Evolutionary conservation across 1,284 basidiomycete genomes (phyloP).

Genomic region (Coniferiporia sulphurascens): DNA sequence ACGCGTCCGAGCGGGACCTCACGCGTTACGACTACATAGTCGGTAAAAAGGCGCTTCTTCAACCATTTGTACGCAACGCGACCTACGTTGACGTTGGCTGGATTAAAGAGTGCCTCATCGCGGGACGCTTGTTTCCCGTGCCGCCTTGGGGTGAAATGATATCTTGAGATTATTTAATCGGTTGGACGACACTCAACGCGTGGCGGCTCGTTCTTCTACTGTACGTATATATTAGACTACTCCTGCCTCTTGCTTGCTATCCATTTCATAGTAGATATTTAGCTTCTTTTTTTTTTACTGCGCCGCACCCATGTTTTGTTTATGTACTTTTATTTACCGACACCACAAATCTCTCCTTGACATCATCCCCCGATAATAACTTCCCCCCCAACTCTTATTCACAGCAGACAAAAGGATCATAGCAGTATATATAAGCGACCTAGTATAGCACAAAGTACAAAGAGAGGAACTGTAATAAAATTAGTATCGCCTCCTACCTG

Average conservation of each 20-base stretch:
- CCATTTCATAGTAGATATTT: background rate
- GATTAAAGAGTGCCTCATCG: slow-evolving; percentile 79
- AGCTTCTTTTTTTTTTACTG: background rate
- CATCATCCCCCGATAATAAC: too few relatives aligned
- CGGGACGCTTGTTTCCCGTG: slow-evolving; percentile 42
- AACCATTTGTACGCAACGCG: slow-evolving; percentile 28
- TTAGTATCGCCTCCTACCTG: slow-evolving; percentile 66
- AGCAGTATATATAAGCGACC: background rate
- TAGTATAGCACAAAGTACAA: slow-evolving; percentile 4
- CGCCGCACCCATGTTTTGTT: background rate
- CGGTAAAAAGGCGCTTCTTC: slow-evolving; percentile 42
- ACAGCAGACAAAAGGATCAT: background rate
- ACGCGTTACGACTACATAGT: slow-evolving; percentile 60
- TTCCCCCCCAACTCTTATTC: background rate
- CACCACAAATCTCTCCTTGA: too few relatives aligned
- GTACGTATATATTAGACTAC: too few relatives aligned
- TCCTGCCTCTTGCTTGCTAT: background rate
- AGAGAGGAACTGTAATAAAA: background rate
- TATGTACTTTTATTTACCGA: background rate
- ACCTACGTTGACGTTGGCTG: slow-evolving; percentile 53
- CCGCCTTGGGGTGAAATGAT: slow-evolving; percentile 7
- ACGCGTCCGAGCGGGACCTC: slow-evolving; percentile 29
- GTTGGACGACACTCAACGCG: too few relatives aligned
- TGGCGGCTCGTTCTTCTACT: too few relatives aligned
- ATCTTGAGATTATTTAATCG: background rate